Evolutionary conservation across 2,329 filamentous ascomycete genomes (phyloP).

Genomic region (Sclerotinia subarctica): DNA sequence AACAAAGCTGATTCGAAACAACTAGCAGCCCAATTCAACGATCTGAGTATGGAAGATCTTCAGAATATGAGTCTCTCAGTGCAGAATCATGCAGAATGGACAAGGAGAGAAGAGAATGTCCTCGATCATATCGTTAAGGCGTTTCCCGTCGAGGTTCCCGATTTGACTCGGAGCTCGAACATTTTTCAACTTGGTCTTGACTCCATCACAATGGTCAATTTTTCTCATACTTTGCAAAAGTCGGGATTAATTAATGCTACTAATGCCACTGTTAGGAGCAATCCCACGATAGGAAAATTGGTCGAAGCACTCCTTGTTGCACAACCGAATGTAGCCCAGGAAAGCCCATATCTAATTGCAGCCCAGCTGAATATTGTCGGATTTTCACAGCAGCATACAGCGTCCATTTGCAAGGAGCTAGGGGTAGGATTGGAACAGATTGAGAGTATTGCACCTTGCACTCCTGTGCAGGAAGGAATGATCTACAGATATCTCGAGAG

Average conservation of each 20-base stretch:
- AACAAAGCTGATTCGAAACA: constrained; percentile 81
- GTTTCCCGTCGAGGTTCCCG: constrained; percentile 40
- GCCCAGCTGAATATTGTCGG: constrained; percentile 40
- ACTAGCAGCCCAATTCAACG: constrained; percentile 63
- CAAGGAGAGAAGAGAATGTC: constrained; percentile 47
- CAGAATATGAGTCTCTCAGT: constrained; percentile 50
- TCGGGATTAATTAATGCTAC: constrained; percentile 59
- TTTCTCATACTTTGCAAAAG: constrained; percentile 62
- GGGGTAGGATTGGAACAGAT: constrained; percentile 51
- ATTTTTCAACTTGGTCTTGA: constrained; percentile 86
- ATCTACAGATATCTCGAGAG: constrained; percentile 65
- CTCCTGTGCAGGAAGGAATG: constrained; percentile 82
- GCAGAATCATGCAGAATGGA: constrained; percentile 37
- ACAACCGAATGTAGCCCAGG: constrained; percentile 16
- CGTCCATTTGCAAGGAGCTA: constrained; percentile 47
- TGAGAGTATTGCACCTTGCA: constrained; percentile 77
- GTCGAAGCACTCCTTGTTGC: constrained; percentile 32
- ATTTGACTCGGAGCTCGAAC: constrained; percentile 54
- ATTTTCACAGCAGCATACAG: constrained; percentile 40
- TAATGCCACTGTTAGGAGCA: constrained; percentile 65
- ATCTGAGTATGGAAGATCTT: constrained; percentile 56
- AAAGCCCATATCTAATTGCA: constrained; percentile 38
- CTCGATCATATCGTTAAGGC: constrained; percentile 49
- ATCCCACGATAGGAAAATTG: constrained; percentile 51
- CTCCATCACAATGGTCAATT: constrained; percentile 75